Base-by-base conservation (phyloP, 1,139 yeast species). In the Pichia sp. region DNA sequence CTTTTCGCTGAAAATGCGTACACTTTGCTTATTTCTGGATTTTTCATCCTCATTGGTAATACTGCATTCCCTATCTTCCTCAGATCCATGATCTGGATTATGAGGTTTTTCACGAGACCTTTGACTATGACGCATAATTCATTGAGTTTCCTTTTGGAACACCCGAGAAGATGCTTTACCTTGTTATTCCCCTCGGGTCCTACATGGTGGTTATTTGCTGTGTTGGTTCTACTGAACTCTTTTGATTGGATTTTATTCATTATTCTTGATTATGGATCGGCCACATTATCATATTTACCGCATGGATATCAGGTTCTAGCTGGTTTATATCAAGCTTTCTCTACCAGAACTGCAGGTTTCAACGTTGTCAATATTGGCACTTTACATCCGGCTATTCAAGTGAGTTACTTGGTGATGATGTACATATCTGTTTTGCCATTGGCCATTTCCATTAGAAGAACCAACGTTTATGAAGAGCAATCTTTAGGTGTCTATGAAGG, bases 391-490 rank as follows among this genome's bases (percentile, higher is more conserved):
- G 94, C 96, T 0, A 84, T 91, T 32, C 95, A 86, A 57, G 94
- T 91, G 28, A 79, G 94, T 51, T 93, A 93, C 57, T 72, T 87
- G 78, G 70, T 91, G 45, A 88, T 91, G 97, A 91, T 91, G 98
- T 91, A 93, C 63, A 86, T 93, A 22, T 88, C 97, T 6, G 96
- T 91, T 33, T 67, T 88, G 53, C 99, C 99, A 1, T 66, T 91
- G 52, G 98, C 98, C 27, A 91, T 91, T 50, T 85, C 96, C 30
- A 87, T 91, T 48, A 78, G 99, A 62, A 74, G 96, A 56, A 91
- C 98, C 17, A 91, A 91, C 56, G 99, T 91, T 33, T 91, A 91
- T 60, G 99, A 91, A 56, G 98, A 91, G 54, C 97, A 87, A 56
- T 83, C 96, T 0, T 64, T 91, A 42, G 98, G 98, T 12, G 74